Percentiles rank a stretch among this genome's conserved stretches.
phyloP scores from a whole-genome alignment of 306 rosid genomes.

The Glycyrrhiza uralensis region DNA sequence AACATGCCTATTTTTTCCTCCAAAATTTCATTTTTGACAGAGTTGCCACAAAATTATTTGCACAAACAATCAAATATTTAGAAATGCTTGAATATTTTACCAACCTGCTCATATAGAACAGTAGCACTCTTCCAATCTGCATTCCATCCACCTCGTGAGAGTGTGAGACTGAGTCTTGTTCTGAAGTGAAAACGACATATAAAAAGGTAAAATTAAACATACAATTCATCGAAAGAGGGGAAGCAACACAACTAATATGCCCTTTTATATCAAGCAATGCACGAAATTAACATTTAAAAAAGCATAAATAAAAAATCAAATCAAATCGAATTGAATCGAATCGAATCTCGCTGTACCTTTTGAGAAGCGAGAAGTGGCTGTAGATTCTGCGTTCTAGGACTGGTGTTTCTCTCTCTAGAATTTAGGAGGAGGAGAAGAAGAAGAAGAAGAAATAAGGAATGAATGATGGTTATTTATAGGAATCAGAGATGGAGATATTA shows the following conservation, averaged over 20 bases:
- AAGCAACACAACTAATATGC: neutral
- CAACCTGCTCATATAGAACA: conserved; percentile 89
- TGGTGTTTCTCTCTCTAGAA: no score
- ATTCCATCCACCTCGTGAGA: conserved; percentile 91
- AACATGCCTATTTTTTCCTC: neutral
- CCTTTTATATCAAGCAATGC: neutral
- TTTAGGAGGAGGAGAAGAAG: no score
- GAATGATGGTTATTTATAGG: no score
- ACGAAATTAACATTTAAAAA: no score
- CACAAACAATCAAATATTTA: conserved; percentile 8
- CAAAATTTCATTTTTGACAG: neutral
- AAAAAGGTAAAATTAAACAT: neutral
- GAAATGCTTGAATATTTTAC: conserved; percentile 28
- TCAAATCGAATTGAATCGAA: no score
- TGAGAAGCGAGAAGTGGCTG: no score
- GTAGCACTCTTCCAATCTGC: conserved; percentile 91
- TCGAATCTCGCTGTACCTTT: no score
- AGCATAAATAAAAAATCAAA: no score
- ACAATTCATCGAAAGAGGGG: conserved; percentile 5
- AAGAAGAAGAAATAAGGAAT: no score
- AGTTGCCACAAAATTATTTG: neutral
- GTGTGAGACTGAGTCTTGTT: conserved; percentile 81
- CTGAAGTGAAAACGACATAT: conserved; percentile 32
- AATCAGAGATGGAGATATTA: no score
- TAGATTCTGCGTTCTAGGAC: no score